Evolutionary conservation across 192 early-diverging fungal species (phyloP).

Genomic region (Lobosporangium transversale): DNA sequence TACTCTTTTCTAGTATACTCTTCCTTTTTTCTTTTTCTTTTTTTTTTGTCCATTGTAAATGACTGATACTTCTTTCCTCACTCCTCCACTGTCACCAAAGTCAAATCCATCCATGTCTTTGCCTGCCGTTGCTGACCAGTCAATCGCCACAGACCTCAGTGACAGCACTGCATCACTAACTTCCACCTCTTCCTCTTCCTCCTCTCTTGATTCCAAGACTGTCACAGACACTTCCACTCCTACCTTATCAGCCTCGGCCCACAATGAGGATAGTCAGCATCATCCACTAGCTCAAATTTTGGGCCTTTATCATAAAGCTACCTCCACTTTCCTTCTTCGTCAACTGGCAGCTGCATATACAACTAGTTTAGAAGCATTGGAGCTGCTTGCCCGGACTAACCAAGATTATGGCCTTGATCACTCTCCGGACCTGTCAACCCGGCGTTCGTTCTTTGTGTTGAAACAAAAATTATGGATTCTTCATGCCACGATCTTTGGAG

Average conservation of each 20-base stretch:
- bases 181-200: too few species aligned
- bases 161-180: too few species aligned
- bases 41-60: slow-evolving; percentile 4
- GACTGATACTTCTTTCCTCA: slow-evolving; percentile 20
- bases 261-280: neutral
- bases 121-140: slow-evolving; percentile 4
- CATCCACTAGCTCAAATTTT: slow-evolving; percentile 24
- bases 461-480: slow-evolving; percentile 54
- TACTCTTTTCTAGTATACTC: neutral
- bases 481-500: slow-evolving; percentile 49
- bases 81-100: slow-evolving; percentile 36
- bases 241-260: neutral
- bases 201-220: slow-evolving; percentile 5
- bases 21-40: neutral
- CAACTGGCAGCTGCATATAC: slow-evolving; percentile 46
- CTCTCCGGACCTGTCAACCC: slow-evolving; percentile 6
- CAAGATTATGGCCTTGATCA: slow-evolving; percentile 30
- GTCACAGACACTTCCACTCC: slow-evolving; percentile 4
- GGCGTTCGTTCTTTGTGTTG: slow-evolving; percentile 29
- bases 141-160: neutral
- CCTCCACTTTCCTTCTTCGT: slow-evolving; percentile 44
- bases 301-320: slow-evolving; percentile 51
- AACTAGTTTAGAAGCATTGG: slow-evolving; percentile 31
- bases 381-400: slow-evolving; percentile 33
- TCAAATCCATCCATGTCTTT: too few species aligned